Evolutionary conservation across 495 filamentous ascomycete genomes (phyloP), one percentile per base, ranked within the genome.

Genomic region (Darksidea phi): DNA sequence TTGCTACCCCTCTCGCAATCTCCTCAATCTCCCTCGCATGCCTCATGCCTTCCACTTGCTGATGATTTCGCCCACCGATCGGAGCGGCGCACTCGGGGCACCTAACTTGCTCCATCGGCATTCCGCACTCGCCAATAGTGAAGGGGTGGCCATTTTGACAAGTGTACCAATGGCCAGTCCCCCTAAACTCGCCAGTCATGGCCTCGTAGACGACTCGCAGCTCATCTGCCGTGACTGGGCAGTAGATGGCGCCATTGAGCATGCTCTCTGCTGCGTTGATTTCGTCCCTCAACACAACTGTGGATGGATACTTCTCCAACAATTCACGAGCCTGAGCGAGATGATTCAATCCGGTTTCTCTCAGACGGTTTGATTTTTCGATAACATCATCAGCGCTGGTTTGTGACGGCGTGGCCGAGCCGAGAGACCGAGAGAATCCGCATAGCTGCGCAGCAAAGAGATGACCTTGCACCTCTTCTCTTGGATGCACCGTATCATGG

Each of bases 111-210:
- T 90, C 57, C 79, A 87, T 86, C 0, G 88, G 82, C 76, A 82
- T 82, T 10, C 87, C 89, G 70, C 88, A 92, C 61, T 90, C 82
- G 0, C 88, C 87, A 36, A 89, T 74, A 0, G 86, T 86, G 64
- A 91, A 91, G 26, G 86, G 84, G 72, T 90, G 83, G 0, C 81
- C 80, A 71, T 89, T 89, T 41, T 53, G 70, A 59, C 86, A 89
- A 15, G 77, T 77, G 71, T 88, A 90, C 87, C 84, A 89, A 69
- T 88, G 84, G 0, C 57, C 47, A 12, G 71, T 72, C 0, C 64
- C 65, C 4, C 48, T 25, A 37, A 71, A 71, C 53, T 73, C 68
- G 7, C 34, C 51, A 12, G 54, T 56, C 73, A 71, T 75, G 2
- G 69, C 73, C 0, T 65, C 64, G 11, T 72, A 51, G 2, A 75